A percentile compares a stretch with the other conserved stretches of the same genome.
phyloP scores from a whole-genome alignment of 2,329 filamentous ascomycete species.

The Alternaria gaisen region DNA sequence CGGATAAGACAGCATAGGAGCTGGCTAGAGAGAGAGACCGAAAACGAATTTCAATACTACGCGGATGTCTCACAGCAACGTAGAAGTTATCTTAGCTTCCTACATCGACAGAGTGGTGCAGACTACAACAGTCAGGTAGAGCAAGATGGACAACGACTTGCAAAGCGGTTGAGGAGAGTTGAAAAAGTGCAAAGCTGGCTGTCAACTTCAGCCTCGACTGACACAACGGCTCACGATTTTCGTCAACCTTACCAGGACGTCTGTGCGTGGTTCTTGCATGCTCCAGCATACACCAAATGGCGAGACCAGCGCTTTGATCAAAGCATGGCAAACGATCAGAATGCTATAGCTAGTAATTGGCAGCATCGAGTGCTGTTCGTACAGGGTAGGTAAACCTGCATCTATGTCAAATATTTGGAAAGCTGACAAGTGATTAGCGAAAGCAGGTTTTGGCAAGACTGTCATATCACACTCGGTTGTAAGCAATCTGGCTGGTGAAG shows the following conservation, averaged over 20 bases:
- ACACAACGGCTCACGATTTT: constrained; percentile 17
- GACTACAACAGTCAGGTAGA: constrained; percentile 13
- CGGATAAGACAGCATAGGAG: constrained; percentile 31
- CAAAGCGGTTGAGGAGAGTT: constrained; percentile 35
- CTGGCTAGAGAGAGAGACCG: constrained; percentile 40
- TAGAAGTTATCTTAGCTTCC: constrained; percentile 30
- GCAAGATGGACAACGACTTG: constrained; percentile 30
- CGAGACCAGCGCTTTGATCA: constrained; percentile 30
- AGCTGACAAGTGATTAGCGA: constrained; percentile 29
- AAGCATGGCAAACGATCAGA: constrained; percentile 28
- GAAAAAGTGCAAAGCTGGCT: constrained; percentile 41
- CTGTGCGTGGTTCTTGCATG: constrained; percentile 39
- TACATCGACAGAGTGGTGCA: constrained; percentile 23
- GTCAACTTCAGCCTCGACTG: constrained; percentile 21
- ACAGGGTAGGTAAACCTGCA: constrained; percentile 30
- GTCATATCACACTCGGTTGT: constrained; percentile 35
- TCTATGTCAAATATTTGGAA: not conserved
- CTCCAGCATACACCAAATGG: constrained; percentile 36
- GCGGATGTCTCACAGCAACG: constrained; percentile 29
- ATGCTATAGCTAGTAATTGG: constrained; percentile 30
- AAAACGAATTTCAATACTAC: constrained; percentile 25
- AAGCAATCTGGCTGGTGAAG: constrained; percentile 31
- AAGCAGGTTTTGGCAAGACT: constrained; percentile 44
- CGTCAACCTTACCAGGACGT: constrained; percentile 26
- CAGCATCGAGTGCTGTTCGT: constrained; percentile 43